These are phyloP conservation scores for Lactarius hatsudake DNA, from an alignment of 768 basidiomycete species.

Conservation along the genomic window DNA sequence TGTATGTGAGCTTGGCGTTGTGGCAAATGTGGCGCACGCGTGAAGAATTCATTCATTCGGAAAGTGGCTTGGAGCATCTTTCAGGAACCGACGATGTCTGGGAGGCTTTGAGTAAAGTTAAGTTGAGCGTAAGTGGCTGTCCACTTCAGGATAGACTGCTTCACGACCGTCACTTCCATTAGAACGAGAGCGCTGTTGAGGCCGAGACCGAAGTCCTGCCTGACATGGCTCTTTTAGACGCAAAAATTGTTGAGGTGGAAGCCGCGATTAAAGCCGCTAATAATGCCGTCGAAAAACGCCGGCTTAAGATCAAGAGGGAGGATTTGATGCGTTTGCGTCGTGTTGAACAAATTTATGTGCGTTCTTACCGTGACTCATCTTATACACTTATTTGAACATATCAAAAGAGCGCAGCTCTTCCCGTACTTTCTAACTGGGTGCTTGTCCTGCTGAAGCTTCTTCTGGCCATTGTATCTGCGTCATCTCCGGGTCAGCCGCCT, in stretches of 20 bases:
- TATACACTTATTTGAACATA: slow-evolving; percentile 9
- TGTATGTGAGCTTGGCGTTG: slow-evolving; percentile 84
- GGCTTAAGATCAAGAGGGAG: slow-evolving; percentile 64
- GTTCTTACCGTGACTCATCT: slow-evolving; percentile 31
- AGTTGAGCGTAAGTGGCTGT: slow-evolving; percentile 30
- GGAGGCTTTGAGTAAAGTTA: slow-evolving; percentile 39
- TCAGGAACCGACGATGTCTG: slow-evolving; percentile 61
- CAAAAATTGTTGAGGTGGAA: slow-evolving; percentile 69
- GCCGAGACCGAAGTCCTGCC: slow-evolving; percentile 64
- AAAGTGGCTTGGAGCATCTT: slow-evolving; percentile 85
- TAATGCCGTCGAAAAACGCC: slow-evolving; percentile 52
- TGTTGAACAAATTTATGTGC: slow-evolving; percentile 91
- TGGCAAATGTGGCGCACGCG: slow-evolving; percentile 95
- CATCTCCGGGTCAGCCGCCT: slow-evolving; percentile 57
- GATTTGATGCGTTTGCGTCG: slow-evolving; percentile 86
- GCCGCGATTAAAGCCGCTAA: slow-evolving; percentile 49
- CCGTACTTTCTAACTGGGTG: slow-evolving; percentile 85
- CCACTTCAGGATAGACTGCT: neutral
- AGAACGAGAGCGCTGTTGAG: slow-evolving; percentile 32
- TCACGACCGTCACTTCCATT: slow-evolving; percentile 11
- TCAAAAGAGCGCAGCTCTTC: slow-evolving; percentile 73
- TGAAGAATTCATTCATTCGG: slow-evolving; percentile 91
- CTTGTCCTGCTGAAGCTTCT: slow-evolving; percentile 90
- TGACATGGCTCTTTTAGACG: slow-evolving; percentile 68
- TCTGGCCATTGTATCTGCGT: slow-evolving; percentile 88